These are phyloP conservation scores for Amanita phalloides DNA, from an alignment of 768 basidiomycete genomes.

Conservation along the genomic window DNA sequence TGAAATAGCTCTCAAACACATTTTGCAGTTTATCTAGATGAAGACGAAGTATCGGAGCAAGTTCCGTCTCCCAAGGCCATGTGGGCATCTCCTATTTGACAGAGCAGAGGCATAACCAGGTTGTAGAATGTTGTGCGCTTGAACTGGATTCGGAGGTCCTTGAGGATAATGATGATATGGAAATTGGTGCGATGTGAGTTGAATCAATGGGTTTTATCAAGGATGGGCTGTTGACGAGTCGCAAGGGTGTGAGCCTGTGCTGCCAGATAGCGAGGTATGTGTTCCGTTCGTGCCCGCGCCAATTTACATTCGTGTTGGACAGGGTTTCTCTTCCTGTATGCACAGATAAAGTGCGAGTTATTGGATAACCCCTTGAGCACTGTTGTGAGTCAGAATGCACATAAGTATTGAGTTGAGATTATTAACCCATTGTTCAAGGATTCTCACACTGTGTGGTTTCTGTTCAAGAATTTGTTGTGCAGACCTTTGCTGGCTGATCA, in stretches of 20 bases:
- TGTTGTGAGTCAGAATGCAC: slow-evolving; percentile 38
- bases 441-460: slow-evolving; percentile 52
- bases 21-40: slow-evolving; percentile 54
- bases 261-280: slow-evolving; percentile 71
- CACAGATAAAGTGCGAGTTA: slow-evolving; percentile 56
- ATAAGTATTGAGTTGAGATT: neutral
- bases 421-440: slow-evolving; percentile 28
- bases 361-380: slow-evolving; percentile 78
- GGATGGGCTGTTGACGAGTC: slow-evolving; percentile 1
- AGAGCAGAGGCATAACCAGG: slow-evolving; percentile 61
- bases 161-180: slow-evolving; percentile 79
- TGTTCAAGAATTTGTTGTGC: slow-evolving; percentile 53
- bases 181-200: slow-evolving; percentile 64
- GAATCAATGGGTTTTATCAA: neutral
- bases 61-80: slow-evolving; percentile 53
- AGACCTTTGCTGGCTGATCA: slow-evolving; percentile 56
- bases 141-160: slow-evolving; percentile 71
- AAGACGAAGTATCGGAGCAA: slow-evolving; percentile 59
- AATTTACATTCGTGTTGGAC: neutral
- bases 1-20: slow-evolving; percentile 54
- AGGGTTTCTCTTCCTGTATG: slow-evolving; percentile 81
- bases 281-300: neutral
- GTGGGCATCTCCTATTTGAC: slow-evolving; percentile 32
- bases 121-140: slow-evolving; percentile 81
- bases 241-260: slow-evolving; percentile 62